Evolutionary conservation across 352 stramenopile genomes (phyloP), one percentile per base, ranked within the genome.

Genomic region (Hyaloperonospora arabidopsidis): DNA sequence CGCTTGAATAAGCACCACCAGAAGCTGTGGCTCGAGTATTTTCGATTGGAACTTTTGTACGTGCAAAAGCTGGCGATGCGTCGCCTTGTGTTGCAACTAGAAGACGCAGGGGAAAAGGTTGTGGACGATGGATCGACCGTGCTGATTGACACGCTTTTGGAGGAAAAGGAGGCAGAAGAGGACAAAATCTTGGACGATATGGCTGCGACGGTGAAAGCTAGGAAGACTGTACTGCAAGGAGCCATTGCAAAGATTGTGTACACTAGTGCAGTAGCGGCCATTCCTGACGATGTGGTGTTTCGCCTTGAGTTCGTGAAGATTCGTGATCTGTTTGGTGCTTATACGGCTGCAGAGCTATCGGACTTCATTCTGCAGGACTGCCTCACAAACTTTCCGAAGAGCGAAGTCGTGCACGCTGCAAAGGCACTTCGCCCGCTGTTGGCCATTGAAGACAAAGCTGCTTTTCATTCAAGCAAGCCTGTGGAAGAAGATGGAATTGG

Each of bases 11-110:
- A 74, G 23, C 61, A 81, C 55, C 72, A 80, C 50, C 71, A 79
- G 45, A 86, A 84, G 44, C 76, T 96, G 32, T 96, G 87, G 87
- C 65, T 87, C 32, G 86, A 96, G 69, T 96, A 95, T 61, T 96
- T 96, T 49, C 79, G 86, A 25, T 65, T 96, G 11, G 87, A 96
- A 55, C 68, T 95, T 55, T 70, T 93, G 44, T 96, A 95, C 63
- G 88, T 95, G 59, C 79, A 95, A 64, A 96, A 95, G 61, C 68
- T 96, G 46, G 73, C 69, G 17, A 73, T 89, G 43, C 84, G 84
- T 57, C 81, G 84, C 13, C 79, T 90, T 51, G 72, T 93, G 38
- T 69, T 93, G 35, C 72, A 77, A 61, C 67, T 93, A 12, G 77
- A 93, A 43, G 76, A 70, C 1, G 43, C 49, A 14, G 63, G 53